Percentiles rank a stretch among this genome's conserved stretches.
Evolutionary conservation across 2,329 filamentous ascomycete species (phyloP).

Genomic region (Ophiostoma montium): DNA sequence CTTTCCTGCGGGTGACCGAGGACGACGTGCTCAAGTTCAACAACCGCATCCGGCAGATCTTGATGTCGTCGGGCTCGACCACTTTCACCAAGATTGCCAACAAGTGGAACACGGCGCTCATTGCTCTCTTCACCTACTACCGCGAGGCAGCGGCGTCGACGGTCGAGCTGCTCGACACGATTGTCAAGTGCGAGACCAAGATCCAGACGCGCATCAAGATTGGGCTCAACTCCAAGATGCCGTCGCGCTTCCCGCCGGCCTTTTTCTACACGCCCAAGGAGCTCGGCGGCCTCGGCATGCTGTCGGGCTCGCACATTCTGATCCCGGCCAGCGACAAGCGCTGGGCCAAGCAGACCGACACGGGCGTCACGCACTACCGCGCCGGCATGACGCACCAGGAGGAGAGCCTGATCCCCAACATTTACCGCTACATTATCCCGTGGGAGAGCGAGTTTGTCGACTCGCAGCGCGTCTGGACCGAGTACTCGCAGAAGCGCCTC

Average conservation of each 20-base stretch:
- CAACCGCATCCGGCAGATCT: constrained; percentile 92
- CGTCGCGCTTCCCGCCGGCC: constrained; percentile 90
- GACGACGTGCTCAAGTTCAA: constrained; percentile 99
- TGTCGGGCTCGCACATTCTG: constrained; percentile 93
- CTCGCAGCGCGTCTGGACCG: constrained; percentile 96
- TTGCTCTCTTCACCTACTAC: constrained; percentile 96
- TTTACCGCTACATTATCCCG: constrained; percentile 97
- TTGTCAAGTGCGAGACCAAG: constrained; percentile 99
- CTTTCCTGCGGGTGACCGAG: constrained; percentile 93
- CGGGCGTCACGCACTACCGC: constrained; percentile 90
- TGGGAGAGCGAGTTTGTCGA: constrained; percentile 99
- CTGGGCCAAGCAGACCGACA: constrained; percentile 96
- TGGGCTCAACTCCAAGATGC: constrained; percentile 98
- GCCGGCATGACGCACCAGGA: constrained; percentile 97
- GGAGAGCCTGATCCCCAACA: constrained; percentile 95
- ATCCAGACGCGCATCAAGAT: constrained; percentile 99
- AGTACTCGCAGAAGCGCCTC: constrained; percentile 94
- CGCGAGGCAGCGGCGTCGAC: constrained; percentile 95
- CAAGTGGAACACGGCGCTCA: constrained; percentile 98
- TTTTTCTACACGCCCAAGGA: constrained; percentile 99
- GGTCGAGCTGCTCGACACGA: constrained; percentile 84
- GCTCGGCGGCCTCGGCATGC: constrained; percentile 93
- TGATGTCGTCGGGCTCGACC: constrained; percentile 98
- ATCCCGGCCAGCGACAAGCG: constrained; percentile 96
- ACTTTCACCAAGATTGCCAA: constrained; percentile 99